A percentile compares a stretch with the other conserved stretches of the same genome.
Evolutionary conservation across 2,329 filamentous ascomycete genomes (phyloP).

Genomic region (Talaromyces islandicus): DNA sequence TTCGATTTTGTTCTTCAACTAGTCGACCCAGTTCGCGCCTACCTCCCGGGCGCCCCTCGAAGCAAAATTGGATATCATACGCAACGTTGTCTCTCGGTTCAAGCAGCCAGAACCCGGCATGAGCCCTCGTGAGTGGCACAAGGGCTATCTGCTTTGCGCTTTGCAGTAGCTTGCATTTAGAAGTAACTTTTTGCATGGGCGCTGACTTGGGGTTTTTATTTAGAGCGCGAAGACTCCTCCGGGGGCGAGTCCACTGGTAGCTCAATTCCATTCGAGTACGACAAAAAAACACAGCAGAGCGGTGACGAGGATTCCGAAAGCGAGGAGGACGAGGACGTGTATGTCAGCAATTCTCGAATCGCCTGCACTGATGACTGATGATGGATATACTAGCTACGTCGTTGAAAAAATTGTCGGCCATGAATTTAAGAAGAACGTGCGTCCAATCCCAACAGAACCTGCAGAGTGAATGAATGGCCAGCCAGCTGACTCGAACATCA

Average conservation of each 20-base stretch:
- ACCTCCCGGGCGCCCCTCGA: not conserved
- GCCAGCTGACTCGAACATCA: conserved; percentile 14
- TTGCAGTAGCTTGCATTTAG: not conserved
- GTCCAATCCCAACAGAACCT: conserved; percentile 4
- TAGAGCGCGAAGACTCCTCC: conserved; percentile 28
- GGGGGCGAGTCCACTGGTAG: conserved; percentile 31
- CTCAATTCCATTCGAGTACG: conserved; percentile 29
- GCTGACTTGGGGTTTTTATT: not conserved
- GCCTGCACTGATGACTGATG: not conserved
- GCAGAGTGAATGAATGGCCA: not conserved
- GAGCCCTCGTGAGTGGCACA: conserved; percentile 33
- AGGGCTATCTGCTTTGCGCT: conserved; percentile 9
- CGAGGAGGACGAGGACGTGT: conserved; percentile 19
- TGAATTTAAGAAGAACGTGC: conserved; percentile 30
- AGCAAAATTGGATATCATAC: conserved; percentile 9
- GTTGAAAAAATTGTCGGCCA: conserved; percentile 37
- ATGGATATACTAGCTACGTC: conserved; percentile 24
- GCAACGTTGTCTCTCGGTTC: conserved; percentile 1
- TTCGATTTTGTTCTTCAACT: not conserved
- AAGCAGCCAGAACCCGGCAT: conserved; percentile 20
- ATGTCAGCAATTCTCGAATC: conserved; percentile 1
- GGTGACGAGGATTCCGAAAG: conserved; percentile 22
- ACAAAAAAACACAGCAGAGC: conserved; percentile 17
- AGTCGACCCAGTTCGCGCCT: not conserved
- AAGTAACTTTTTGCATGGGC: not conserved